phyloP scores from a whole-genome alignment of 495 filamentous ascomycete species.

The Hyaloscypha hepaticicola region DNA sequence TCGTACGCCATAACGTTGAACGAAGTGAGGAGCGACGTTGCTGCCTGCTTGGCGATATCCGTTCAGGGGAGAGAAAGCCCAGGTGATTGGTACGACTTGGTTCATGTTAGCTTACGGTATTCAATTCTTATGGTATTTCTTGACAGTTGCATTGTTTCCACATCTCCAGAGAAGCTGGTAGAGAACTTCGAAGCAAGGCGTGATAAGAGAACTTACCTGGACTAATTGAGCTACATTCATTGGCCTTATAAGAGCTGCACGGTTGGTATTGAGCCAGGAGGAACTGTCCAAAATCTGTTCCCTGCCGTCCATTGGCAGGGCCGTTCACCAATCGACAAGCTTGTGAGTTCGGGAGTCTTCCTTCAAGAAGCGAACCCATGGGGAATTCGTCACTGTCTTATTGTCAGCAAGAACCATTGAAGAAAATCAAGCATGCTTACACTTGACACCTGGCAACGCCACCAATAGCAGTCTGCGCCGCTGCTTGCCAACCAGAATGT shows the following conservation, averaged over 20 bases:
- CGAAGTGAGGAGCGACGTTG: background rate
- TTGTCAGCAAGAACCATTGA: background rate
- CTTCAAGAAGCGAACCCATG: conserved; percentile 6
- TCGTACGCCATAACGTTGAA: conserved; percentile 6
- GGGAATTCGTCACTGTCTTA: conserved; percentile 11
- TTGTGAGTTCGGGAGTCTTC: background rate
- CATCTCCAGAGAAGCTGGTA: background rate
- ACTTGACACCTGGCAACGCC: conserved; percentile 1
- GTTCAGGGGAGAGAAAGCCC: background rate
- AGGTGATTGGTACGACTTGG: conserved; percentile 3
- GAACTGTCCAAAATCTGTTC: conserved; percentile 8
- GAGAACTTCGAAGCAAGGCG: background rate
- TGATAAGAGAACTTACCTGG: conserved; percentile 3
- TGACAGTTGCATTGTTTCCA: background rate
- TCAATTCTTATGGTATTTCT: background rate
- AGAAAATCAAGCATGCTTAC: background rate
- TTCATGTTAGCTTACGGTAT: background rate
- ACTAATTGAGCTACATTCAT: background rate
- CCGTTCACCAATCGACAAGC: conserved; percentile 14
- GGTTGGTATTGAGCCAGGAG: background rate
- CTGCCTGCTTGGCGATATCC: background rate
- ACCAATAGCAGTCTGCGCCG: background rate
- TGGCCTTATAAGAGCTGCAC: background rate
- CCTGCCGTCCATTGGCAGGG: conserved; percentile 5
- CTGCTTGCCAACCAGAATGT: conserved; percentile 9